Evolutionary conservation across 768 basidiomycete species (phyloP).

Genomic region (Coprinopsis strossmayeri): DNA sequence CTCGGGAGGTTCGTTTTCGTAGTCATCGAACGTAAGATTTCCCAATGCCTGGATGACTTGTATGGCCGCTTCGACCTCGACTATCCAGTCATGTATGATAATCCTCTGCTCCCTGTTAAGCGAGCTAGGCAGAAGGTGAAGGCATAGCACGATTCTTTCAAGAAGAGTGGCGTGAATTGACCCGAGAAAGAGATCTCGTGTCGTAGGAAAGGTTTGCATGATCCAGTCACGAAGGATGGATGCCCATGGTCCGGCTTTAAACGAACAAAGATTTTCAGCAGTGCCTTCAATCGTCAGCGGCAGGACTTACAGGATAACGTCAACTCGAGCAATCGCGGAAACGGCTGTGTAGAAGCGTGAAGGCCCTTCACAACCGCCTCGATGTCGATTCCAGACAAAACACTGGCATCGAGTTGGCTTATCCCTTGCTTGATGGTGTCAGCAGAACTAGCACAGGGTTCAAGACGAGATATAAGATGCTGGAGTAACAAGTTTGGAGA

Average conservation of each 20-base stretch:
- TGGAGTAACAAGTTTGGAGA: not conserved
- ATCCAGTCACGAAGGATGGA: not conserved
- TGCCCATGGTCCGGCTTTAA: conserved; percentile 1
- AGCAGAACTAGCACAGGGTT: not conserved
- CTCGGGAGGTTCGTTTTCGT: no score
- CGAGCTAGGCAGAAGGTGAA: conserved; percentile 1
- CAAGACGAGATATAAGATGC: not conserved
- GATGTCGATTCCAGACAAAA: not conserved
- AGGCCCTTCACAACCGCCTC: not conserved
- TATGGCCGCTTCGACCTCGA: not conserved
- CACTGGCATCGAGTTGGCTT: not conserved
- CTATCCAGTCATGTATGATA: not conserved
- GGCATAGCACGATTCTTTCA: conserved; percentile 4
- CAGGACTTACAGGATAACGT: conserved; percentile 1
- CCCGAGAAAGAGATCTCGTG: not conserved
- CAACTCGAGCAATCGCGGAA: not conserved
- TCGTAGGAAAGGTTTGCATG: not conserved
- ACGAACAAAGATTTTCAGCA: not conserved
- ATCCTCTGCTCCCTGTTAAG: not conserved
- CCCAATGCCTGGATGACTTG: not conserved
- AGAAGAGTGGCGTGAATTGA: conserved; percentile 1
- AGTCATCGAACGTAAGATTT: not conserved
- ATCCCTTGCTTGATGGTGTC: not conserved
- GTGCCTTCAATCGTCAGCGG: not conserved
- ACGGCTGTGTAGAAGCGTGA: not conserved